A percentile compares a stretch with the other conserved stretches of the same genome.
Conservation (phyloP, 768 basidiomycete genomes). For the Podaxis carcinomalis region DNA sequence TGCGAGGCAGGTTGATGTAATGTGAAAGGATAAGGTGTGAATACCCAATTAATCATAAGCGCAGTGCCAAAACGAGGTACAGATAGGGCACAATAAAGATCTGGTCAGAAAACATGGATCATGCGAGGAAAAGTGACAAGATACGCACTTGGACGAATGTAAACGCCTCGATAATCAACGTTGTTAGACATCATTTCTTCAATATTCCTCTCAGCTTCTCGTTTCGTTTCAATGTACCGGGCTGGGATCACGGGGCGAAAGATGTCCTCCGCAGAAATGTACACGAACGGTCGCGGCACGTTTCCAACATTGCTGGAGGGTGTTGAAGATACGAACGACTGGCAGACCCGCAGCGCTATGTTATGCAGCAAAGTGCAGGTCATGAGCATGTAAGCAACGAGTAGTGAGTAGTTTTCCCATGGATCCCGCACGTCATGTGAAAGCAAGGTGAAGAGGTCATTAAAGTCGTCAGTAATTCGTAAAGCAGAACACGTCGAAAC, state of each 20-base stretch:
- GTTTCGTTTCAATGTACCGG: slow-evolving; percentile 91
- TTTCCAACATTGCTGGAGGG: slow-evolving; percentile 24
- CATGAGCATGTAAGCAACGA: background rate
- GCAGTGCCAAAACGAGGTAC: background rate
- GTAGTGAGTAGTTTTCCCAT: background rate
- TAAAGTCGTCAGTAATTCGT: slow-evolving; percentile 12
- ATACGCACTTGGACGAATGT: slow-evolving; percentile 83
- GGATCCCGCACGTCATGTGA: background rate
- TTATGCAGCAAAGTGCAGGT: background rate
- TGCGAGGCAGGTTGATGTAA: background rate
- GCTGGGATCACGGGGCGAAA: slow-evolving; percentile 83
- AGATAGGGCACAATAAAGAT: background rate
- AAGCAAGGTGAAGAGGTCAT: background rate
- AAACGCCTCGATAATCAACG: slow-evolving; percentile 60
- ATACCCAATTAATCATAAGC: background rate
- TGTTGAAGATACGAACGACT: slow-evolving; percentile 58
- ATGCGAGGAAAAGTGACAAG: background rate
- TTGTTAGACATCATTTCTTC: slow-evolving; percentile 41
- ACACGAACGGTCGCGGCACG: slow-evolving; percentile 73
- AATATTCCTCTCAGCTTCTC: slow-evolving; percentile 80
- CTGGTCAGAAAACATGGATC: slow-evolving; percentile 4
- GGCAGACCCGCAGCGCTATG: slow-evolving; percentile 70
- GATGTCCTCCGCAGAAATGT: slow-evolving; percentile 93
- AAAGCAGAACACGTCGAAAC: slow-evolving; percentile 7
- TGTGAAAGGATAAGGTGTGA: background rate